Conservation (phyloP, 768 basidiomycete species). For the Coprinopsis strossmayeri region DNA sequence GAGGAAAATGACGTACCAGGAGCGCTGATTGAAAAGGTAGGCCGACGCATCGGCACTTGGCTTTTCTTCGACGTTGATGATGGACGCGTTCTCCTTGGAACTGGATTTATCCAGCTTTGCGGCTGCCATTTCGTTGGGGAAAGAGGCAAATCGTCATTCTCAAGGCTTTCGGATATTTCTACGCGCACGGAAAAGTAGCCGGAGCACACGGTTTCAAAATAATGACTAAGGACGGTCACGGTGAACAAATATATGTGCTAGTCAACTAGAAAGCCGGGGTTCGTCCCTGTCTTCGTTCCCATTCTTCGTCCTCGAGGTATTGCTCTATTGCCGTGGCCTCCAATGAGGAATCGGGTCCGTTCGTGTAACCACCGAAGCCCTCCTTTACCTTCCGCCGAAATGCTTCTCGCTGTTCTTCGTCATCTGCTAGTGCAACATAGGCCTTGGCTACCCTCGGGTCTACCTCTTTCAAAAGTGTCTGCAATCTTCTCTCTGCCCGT, state of each 20-base stretch:
- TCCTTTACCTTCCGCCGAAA: slow-evolving; percentile 27
- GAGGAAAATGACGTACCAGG: slow-evolving; percentile 10
- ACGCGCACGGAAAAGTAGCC: not conserved
- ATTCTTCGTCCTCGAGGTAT: slow-evolving; percentile 13
- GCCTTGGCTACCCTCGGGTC: slow-evolving; percentile 62
- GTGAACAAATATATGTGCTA: too few relatives aligned
- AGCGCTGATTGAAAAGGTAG: slow-evolving; percentile 5
- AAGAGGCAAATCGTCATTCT: not conserved
- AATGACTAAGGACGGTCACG: too few relatives aligned
- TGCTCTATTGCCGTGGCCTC: slow-evolving; percentile 6
- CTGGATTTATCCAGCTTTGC: not conserved
- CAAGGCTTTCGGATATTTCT: not conserved
- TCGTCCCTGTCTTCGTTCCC: slow-evolving; percentile 4
- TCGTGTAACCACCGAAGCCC: not conserved
- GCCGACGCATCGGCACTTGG: not conserved
- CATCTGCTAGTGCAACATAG: slow-evolving; percentile 64
- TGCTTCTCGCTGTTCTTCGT: slow-evolving; percentile 22
- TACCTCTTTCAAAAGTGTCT: slow-evolving; percentile 60
- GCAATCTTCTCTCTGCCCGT: slow-evolving; percentile 53
- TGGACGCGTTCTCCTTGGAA: not conserved
- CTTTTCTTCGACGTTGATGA: not conserved
- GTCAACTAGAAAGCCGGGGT: too few relatives aligned
- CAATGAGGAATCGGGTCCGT: too few relatives aligned
- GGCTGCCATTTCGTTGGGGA: not conserved
- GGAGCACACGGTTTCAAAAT: too few relatives aligned